Evolutionary conservation across 2,329 filamentous ascomycete species (phyloP), one percentile per base, ranked within the genome.

Genomic region (Arthrinium puccinioides): DNA sequence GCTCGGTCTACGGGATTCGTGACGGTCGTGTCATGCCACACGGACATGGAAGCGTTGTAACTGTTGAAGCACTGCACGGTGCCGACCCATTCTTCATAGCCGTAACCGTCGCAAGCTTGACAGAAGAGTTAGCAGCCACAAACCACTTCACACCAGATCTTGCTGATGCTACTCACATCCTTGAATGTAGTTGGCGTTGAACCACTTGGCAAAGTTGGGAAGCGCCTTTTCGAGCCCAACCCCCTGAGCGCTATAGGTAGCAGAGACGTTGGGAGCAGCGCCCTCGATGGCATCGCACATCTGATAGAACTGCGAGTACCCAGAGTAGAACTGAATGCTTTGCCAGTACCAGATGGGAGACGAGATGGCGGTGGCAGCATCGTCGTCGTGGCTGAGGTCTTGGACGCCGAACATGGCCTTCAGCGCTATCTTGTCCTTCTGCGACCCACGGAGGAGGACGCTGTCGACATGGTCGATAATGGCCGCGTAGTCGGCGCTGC

Each of bases 391-490:
- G 18, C 60, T 50, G 7, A 79, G 47, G n/a, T 59, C 61, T 11
- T 64, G 60, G 9, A 79, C 54, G 1, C 68, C 69, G 44, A 79
- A 79, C 49, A 62, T 58, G 5, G 59, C 49, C 50, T 78, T 76
- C n/a, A 79, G 52, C 0, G 54, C 52, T 23, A 56, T 45, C 24
- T 69, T 54, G 34, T 67, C 60, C 8, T 59, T 56, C 9, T 54
- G 54, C 2, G 60, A 66, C 13, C 69, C 67, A 21, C 62, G 57
- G 16, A 55, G 51, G 15, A 66, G 57, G 19, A 70, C 60, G 36
- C 54, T 58, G 50, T 80, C 74, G n/a, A 79, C 60, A 44, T 79
- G 57, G 8, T 72, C 62, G 25, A 76, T 60, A 14, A 79, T 71
- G 4, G 62, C 57, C 2, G 61, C 53, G 21, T 76, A 55, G 48